Conservation (phyloP, 306 rosid genomes). For the Prunus persica region DNA sequence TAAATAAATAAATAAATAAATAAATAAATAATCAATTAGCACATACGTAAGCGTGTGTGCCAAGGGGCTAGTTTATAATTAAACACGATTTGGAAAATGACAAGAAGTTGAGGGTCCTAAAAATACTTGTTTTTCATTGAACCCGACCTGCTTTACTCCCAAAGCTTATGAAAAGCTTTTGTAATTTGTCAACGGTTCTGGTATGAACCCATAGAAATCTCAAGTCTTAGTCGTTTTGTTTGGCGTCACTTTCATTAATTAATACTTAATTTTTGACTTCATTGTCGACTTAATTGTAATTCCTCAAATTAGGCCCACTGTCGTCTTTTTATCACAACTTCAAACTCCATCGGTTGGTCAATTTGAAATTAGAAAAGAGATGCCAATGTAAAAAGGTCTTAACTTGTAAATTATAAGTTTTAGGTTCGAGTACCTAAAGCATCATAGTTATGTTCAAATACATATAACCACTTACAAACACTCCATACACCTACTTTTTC, state of each 20-base stretch:
- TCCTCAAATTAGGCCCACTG: neutral
- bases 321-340: neutral
- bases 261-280: conserved; percentile 1
- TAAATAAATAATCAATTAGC: too few species aligned
- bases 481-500: too few species aligned
- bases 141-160: neutral
- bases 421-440: rapidly evolving
- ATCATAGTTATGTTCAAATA: too few species aligned
- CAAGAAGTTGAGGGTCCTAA: neutral
- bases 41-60: too few species aligned
- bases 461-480: too few species aligned
- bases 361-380: neutral
- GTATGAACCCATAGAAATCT: conserved; percentile 18
- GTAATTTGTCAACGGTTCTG: conserved; percentile 18
- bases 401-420: too few species aligned
- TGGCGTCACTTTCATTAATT: neutral
- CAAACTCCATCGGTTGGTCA: conserved; percentile 18
- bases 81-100: neutral
- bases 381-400: too few species aligned
- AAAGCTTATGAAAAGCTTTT: neutral
- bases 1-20: too few species aligned
- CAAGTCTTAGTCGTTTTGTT: neutral
- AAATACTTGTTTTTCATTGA: neutral
- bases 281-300: neutral
- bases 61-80: too few species aligned